Percentiles rank a stretch among this genome's conserved stretches.
Evolutionary conservation across 225 moss, liverwort and hornwort genomes (phyloP).

Genomic region (Sphagnum contortum): DNA sequence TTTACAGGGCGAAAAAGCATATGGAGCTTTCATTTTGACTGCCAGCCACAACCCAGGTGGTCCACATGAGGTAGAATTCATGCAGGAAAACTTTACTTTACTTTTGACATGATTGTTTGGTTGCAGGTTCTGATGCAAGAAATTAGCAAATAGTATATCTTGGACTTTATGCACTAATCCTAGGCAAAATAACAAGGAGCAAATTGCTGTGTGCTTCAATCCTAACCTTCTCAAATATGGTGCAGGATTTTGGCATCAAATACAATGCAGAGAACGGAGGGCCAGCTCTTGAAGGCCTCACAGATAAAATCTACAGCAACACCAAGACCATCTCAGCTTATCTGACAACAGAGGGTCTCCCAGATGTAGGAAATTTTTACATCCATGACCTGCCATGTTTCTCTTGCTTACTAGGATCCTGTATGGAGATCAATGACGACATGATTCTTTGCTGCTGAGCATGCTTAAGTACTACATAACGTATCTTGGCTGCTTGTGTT

Average conservation of each 20-base stretch:
- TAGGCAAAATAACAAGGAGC: too few relatives aligned
- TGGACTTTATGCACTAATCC: too few relatives aligned
- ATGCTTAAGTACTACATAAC: too few relatives aligned
- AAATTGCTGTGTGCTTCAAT: too few relatives aligned
- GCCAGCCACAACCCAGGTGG: conserved; percentile 99
- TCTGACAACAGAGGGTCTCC: conserved; percentile 60
- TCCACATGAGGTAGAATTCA: conserved; percentile 60
- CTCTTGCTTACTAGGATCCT: not conserved
- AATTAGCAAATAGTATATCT: too few relatives aligned
- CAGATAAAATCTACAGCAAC: conserved; percentile 65
- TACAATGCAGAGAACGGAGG: conserved; percentile 99
- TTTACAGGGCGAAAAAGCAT: conserved; percentile 78
- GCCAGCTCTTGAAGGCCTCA: conserved; percentile 82
- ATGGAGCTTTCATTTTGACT: conserved; percentile 90
- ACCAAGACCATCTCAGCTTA: conserved; percentile 70
- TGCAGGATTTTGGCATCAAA: conserved; percentile 95
- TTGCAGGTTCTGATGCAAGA: too few relatives aligned
- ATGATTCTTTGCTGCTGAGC: too few relatives aligned
- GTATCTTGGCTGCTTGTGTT: too few relatives aligned
- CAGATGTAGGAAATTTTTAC: conserved; percentile 35
- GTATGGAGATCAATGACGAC: too few relatives aligned
- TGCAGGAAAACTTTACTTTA: too few relatives aligned
- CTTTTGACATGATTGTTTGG: too few relatives aligned
- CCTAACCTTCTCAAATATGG: not conserved
- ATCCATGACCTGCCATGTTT: not conserved